Conservation (phyloP, 371 early-diverging fungal genomes). For the Fennellomyces sp. region DNA sequence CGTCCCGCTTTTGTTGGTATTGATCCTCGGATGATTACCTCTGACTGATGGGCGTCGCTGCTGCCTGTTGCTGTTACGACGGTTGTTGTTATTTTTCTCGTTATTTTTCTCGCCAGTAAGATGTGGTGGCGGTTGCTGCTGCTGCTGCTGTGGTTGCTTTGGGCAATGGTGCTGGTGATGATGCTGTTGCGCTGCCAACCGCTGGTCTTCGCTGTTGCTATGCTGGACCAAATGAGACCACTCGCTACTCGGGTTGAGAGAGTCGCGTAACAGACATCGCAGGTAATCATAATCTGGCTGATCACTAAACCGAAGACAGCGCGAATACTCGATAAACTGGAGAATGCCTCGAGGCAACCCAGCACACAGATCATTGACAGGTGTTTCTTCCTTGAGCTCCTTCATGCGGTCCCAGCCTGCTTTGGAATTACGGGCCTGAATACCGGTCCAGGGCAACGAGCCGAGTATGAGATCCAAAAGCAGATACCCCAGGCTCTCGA, state of each 20-base stretch:
- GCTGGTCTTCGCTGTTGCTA: background rate
- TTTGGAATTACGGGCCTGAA: conserved; percentile 56
- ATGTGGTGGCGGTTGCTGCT: background rate
- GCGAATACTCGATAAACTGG: conserved; percentile 73
- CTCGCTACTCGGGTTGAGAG: background rate
- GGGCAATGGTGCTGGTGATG: background rate
- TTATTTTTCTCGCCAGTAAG: too few species aligned
- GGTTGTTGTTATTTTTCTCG: background rate
- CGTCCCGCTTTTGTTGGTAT: background rate
- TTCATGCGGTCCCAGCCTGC: conserved; percentile 68
- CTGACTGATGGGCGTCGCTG: background rate
- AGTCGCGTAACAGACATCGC: conserved; percentile 44
- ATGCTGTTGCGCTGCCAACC: background rate
- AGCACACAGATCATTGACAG: conserved; percentile 53
- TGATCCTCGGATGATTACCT: background rate
- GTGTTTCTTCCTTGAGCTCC: conserved; percentile 53
- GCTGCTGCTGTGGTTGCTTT: background rate
- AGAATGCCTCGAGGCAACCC: conserved; percentile 58
- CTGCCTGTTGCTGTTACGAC: background rate
- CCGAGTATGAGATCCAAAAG: conserved; percentile 61
- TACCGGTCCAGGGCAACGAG: conserved; percentile 65
- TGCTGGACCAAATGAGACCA: background rate
- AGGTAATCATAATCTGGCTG: conserved; percentile 89
- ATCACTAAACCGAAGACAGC: conserved; percentile 87
- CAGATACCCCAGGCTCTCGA: conserved; percentile 65